These are phyloP conservation scores for Vigna angularis DNA, from an alignment of 306 rosid genomes.

Conservation along the genomic window DNA sequence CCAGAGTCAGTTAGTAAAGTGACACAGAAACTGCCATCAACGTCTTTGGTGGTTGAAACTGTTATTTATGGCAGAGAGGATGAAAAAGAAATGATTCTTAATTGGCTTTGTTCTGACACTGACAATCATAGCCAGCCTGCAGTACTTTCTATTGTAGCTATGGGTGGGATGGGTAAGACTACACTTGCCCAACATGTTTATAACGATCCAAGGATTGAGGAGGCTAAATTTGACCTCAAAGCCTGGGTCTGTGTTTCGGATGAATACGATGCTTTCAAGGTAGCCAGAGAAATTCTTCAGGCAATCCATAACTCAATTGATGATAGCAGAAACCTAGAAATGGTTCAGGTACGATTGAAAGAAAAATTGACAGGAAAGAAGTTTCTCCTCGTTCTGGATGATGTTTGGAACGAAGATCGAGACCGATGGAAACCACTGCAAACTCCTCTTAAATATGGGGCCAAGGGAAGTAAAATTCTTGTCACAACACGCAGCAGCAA, in stretches of 20 bases:
- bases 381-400: conserved; percentile 32
- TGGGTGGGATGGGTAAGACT: not conserved
- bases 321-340: not conserved
- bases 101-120: not conserved
- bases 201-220: not conserved
- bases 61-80: not conserved
- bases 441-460: conserved; percentile 3
- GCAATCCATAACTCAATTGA: not conserved
- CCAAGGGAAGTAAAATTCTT: conserved; percentile 20
- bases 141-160: not conserved
- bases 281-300: not conserved
- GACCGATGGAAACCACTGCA: conserved; percentile 2
- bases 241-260: conserved; percentile 2
- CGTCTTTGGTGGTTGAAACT: not conserved
- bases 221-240: not conserved
- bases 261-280: not conserved
- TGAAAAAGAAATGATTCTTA: not conserved
- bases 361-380: not conserved
- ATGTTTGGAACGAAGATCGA: not conserved
- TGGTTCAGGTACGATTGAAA: conserved; percentile 17
- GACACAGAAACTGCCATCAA: not conserved
- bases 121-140: not conserved
- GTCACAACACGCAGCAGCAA: conserved; percentile 4
- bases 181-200: not conserved
- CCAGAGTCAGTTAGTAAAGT: not conserved